Evolutionary conservation across 768 basidiomycete genomes (phyloP).

Genomic region (Sporobolomyces roseus): DNA sequence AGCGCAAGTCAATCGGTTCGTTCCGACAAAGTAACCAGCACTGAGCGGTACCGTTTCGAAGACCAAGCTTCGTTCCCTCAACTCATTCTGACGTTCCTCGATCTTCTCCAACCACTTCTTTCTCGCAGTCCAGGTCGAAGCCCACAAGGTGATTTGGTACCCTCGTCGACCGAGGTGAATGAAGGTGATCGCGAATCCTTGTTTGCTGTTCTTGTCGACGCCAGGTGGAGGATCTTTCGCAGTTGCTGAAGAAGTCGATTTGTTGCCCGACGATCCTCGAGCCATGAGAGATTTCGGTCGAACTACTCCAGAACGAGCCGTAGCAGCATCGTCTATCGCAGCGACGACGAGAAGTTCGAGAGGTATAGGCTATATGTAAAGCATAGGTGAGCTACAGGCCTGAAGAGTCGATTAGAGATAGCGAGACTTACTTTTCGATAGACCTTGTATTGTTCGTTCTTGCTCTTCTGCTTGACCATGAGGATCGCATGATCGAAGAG

Average conservation of each 20-base stretch:
- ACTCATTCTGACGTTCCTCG: conserved; percentile 75
- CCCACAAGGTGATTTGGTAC: conserved; percentile 88
- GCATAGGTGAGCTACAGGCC: background rate
- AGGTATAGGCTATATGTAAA: conserved; percentile 72
- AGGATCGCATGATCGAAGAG: conserved; percentile 94
- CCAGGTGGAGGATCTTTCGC: conserved; percentile 30
- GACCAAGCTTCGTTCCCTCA: conserved; percentile 76
- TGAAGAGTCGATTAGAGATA: background rate
- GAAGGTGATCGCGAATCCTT: conserved; percentile 87
- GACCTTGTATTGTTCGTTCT: conserved; percentile 86
- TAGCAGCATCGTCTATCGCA: conserved; percentile 59
- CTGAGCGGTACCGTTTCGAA: conserved; percentile 81
- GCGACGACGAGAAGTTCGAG: conserved; percentile 83
- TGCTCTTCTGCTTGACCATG: conserved; percentile 87
- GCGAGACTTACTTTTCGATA: conserved; percentile 71
- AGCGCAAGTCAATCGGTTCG: conserved; percentile 88
- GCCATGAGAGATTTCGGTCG: conserved; percentile 47
- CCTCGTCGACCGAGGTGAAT: conserved; percentile 87
- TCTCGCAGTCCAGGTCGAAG: conserved; percentile 73
- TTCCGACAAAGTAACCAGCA: conserved; percentile 79
- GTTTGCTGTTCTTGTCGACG: conserved; percentile 59
- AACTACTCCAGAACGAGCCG: conserved; percentile 40
- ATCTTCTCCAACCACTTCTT: conserved; percentile 94
- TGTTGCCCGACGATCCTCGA: conserved; percentile 36
- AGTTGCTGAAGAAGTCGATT: conserved; percentile 21